Percentiles rank a stretch among this genome's conserved stretches.
phyloP scores from a whole-genome alignment of 2,329 filamentous ascomycete species.

The Colletotrichum truncatum region DNA sequence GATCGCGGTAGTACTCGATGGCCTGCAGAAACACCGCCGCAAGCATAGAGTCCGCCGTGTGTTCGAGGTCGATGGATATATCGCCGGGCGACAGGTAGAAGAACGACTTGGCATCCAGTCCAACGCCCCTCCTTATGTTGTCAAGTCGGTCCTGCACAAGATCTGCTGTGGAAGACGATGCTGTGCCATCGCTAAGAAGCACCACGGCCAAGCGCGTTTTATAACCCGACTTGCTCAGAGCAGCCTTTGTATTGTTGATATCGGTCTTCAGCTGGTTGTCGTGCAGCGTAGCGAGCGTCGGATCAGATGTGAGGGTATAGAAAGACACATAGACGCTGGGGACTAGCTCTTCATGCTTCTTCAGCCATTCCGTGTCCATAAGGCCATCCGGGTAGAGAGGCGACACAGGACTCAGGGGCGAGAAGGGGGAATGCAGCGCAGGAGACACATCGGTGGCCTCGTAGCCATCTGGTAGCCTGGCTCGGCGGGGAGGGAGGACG shows the following conservation, averaged over 20 bases:
- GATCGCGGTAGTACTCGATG: constrained; percentile 91
- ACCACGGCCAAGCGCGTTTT: constrained; percentile 82
- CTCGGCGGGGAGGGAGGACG: constrained; percentile 65
- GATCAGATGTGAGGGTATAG: constrained; percentile 78
- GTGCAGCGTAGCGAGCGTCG: constrained; percentile 77
- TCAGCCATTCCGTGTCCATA: constrained; percentile 82
- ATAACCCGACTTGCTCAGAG: constrained; percentile 75
- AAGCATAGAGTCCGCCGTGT: constrained; percentile 79
- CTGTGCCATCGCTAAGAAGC: constrained; percentile 74
- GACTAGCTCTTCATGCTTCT: constrained; percentile 87
- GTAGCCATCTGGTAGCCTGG: constrained; percentile 60
- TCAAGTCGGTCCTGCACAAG: constrained; percentile 75
- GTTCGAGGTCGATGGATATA: constrained; percentile 74
- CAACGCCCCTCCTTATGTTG: constrained; percentile 81
- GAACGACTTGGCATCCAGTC: constrained; percentile 83
- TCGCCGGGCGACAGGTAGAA: constrained; percentile 84
- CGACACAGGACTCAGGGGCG: constrained; percentile 85
- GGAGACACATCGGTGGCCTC: constrained; percentile 56
- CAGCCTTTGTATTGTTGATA: constrained; percentile 79
- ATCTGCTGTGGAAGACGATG: constrained; percentile 61
- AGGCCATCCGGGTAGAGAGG: constrained; percentile 89
- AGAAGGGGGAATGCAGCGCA: constrained; percentile 89
- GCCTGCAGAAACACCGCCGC: constrained; percentile 77
- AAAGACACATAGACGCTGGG: constrained; percentile 85
- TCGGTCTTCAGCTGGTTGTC: constrained; percentile 91